A percentile compares a stretch with the other conserved stretches of the same genome.
Evolutionary conservation across 139 green algal genomes (phyloP).

Genomic region (Coelastrella sp.): DNA sequence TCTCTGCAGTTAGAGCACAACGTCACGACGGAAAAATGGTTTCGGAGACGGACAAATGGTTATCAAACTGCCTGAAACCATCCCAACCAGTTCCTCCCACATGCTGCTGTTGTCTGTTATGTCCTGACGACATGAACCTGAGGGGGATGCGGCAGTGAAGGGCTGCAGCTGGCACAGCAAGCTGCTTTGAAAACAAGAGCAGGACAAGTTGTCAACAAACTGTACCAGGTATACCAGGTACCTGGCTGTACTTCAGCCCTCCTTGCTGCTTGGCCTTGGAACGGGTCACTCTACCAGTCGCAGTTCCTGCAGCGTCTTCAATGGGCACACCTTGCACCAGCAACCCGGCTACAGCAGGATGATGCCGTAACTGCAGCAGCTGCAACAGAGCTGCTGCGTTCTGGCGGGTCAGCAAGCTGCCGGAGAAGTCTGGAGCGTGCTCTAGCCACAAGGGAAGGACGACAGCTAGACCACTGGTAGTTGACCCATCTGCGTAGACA

Average conservation of each 20-base stretch:
- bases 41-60: no score
- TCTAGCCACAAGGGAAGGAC: constrained; percentile 41
- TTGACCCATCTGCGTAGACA: constrained; percentile 13
- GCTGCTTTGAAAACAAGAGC: no score
- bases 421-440: constrained; percentile 16
- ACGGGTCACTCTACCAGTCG: constrained; percentile 3
- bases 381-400: constrained; percentile 52
- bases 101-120: no score
- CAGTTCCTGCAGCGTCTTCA: not conserved
- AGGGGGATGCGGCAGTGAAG: no score
- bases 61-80: no score
- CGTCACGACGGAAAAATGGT: no score
- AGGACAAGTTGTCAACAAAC: no score
- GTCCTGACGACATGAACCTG: no score
- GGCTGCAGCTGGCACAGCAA: no score
- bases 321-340: constrained; percentile 54
- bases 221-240: not conserved
- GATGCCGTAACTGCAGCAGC: constrained; percentile 67
- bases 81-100: no score
- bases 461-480: constrained; percentile 8
- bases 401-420: constrained; percentile 13
- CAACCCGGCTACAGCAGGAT: constrained; percentile 72
- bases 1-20: no score
- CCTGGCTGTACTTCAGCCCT: constrained; percentile 30
- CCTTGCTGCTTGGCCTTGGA: constrained; percentile 26